A percentile compares a stretch with the other conserved stretches of the same genome.
These are phyloP conservation scores for Fusarium sp. DNA, from an alignment of 2,329 filamentous ascomycete species.

Conservation along the genomic window DNA sequence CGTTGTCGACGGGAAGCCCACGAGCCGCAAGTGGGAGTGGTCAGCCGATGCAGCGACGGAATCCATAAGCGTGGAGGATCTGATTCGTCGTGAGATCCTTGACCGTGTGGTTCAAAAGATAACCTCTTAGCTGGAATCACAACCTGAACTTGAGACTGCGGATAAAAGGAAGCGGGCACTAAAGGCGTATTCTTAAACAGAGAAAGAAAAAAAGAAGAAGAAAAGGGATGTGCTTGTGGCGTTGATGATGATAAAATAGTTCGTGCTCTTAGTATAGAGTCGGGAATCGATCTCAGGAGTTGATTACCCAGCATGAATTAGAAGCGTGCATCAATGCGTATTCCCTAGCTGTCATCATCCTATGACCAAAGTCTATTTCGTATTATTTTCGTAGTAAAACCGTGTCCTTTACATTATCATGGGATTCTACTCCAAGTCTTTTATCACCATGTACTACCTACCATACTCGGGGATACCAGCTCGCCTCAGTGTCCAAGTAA, in stretches of 20 bases:
- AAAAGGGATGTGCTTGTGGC: neutral
- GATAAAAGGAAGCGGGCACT: neutral
- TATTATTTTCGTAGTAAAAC: neutral
- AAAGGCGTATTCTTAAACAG: neutral
- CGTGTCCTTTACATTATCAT: neutral
- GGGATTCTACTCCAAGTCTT: neutral
- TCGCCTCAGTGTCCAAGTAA: neutral
- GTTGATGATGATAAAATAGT: neutral
- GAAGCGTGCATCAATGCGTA: neutral
- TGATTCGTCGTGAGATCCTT: constrained; percentile 30
- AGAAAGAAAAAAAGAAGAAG: no score
- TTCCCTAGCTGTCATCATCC: no score
- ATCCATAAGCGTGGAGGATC: constrained; percentile 31
- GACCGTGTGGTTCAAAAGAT: constrained; percentile 15
- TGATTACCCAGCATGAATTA: neutral
- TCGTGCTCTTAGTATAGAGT: neutral
- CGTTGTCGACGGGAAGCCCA: constrained; percentile 21
- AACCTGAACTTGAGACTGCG: neutral
- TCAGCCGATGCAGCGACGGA: constrained; percentile 28
- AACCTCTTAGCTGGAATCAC: constrained; percentile 27
- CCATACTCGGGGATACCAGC: neutral
- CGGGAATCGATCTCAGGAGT: neutral
- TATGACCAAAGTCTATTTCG: neutral
- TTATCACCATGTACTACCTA: neutral
- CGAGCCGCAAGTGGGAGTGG: constrained; percentile 47